Evolutionary conservation across 225 moss, liverwort and hornwort genomes (phyloP), one percentile per base, ranked within the genome.

Genomic region (Climacium dendroides): DNA sequence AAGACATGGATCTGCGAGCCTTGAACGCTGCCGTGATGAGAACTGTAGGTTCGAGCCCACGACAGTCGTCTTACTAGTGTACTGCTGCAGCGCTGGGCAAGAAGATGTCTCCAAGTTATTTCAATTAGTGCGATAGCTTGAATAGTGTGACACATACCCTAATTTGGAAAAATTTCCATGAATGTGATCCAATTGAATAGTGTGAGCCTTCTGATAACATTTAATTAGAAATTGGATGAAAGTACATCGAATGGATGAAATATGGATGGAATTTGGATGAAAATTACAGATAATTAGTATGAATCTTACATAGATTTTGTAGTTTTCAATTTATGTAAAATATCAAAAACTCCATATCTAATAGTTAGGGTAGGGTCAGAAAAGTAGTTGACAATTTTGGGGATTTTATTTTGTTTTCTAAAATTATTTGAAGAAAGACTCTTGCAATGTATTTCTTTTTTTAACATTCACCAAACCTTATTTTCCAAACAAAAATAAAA

Each of bases 361-460:
- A 23, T 35, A 2, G 23, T 35, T 0, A 15, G 1, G n/a, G 10
- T 6, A 0, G 1, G n/a, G n/a, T n/a, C n/a, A n/a, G 0, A 24
- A 24, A 24, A n/a, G 10, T 9, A n/a, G 9, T 4, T 10, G 15
- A 55, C 1, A 25, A 0, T 1, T 24, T 54, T 16, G 3, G 5
- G 8, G 4, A 23, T 29, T 32, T 52, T 7, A 3, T 23, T n/a
- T 16, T 5, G 9, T 15, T 77, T 54, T 4, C n/a, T 3, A 2
- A 8, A 75, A 13, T 14, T 10, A 2, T 15, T 23, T 25, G 4
- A 13, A 2, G 2, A 25, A 9, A 25, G 2, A 55, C 10, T 77
- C 25, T 55, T 37, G 1, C 2, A 16, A 24, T 24, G 4, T 53
- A 1, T 0, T 7, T n/a, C 1, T 32, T 5, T 22, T 22, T 14